phyloP scores from a whole-genome alignment of 2,329 filamentous ascomycete species.

The Fusarium bulbicola region DNA sequence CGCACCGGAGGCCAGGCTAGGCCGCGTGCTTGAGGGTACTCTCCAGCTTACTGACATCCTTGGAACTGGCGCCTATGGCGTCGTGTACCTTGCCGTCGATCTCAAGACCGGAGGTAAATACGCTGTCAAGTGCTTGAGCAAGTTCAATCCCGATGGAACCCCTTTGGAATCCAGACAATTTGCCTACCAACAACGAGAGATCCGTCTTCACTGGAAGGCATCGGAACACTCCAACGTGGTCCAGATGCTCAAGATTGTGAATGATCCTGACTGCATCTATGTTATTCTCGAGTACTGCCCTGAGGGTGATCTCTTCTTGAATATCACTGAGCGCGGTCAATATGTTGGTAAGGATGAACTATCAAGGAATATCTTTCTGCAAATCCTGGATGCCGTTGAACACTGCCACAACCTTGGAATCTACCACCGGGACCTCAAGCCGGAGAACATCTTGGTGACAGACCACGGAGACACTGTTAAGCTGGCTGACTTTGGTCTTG shows the following conservation, averaged over 20 bases:
- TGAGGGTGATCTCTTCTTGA: constrained; percentile 95
- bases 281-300: constrained; percentile 97
- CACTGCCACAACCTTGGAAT: constrained; percentile 94
- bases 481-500: constrained; percentile 96
- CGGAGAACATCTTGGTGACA: constrained; percentile 95
- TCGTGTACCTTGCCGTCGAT: constrained; percentile 91
- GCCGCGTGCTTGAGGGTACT: constrained; percentile 82
- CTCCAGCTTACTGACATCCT: constrained; percentile 86
- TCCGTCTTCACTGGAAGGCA: constrained; percentile 88
- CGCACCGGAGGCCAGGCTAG: constrained; percentile 85
- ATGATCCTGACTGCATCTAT: constrained; percentile 90
- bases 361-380: constrained; percentile 87
- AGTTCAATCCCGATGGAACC: constrained; percentile 76
- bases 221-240: constrained; percentile 93
- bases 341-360: constrained; percentile 93
- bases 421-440: constrained; percentile 97
- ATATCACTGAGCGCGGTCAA: constrained; percentile 94
- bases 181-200: constrained; percentile 92
- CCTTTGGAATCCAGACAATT: constrained; percentile 84
- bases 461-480: constrained; percentile 91
- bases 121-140: constrained; percentile 97
- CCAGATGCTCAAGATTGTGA: constrained; percentile 91
- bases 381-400: constrained; percentile 95
- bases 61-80: constrained; percentile 94
- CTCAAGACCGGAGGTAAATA: constrained; percentile 83